Base-by-base conservation (phyloP, 257 asterid genomes). In the Jasminum sambac region DNA sequence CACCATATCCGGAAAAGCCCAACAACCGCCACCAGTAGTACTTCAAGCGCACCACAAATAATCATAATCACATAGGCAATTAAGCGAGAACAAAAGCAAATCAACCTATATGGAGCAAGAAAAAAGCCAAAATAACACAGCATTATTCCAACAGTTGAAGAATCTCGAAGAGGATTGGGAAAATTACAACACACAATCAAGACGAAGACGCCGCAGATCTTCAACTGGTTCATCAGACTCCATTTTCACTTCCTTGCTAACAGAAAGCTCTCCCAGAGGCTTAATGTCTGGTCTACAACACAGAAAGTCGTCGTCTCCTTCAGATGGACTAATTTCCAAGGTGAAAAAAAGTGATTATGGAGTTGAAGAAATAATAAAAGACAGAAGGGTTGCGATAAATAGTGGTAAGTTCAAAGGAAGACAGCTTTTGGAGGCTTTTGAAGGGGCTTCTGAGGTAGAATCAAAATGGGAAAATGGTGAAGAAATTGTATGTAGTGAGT, bases 261-360 rank as follows among this genome's bases (percentile, higher is more conserved):
- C 9, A 37, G 58, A 72, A 19, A 79, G 68, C 12, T 86, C 92
- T 44, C 92, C 92, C 16, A 73, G 80, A 74, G 63, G 30, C 26
- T 68, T 87, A 70, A 83, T 87, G 90, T 75, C 88, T 67, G 75
- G 74, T 67, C 77, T 87, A 6, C 93, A 87, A 67, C 72, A 64
- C 50, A 72, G 6, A 26, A 41, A 38, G 41, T 64, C 34, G 21
- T 26, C 85, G 41, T 64, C 34, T 55, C 62, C 85, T 50, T 50
- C 63, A 6, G 76, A 62, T 44, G 71, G 78, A 55, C 19, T 55
- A 10, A 37, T 26, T 34, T 64, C 60, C 72, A 69, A 66, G n/a
- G 63, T 71, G 13, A 75, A 48, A 14, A 72, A 66, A 5, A 67
- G 75, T 37, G 79, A 74, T 43, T 10, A 34, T 26, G 76, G 69